These are phyloP conservation scores for Geotrichum ghanense DNA, from an alignment of 805 yeast species.

Conservation along the genomic window DNA sequence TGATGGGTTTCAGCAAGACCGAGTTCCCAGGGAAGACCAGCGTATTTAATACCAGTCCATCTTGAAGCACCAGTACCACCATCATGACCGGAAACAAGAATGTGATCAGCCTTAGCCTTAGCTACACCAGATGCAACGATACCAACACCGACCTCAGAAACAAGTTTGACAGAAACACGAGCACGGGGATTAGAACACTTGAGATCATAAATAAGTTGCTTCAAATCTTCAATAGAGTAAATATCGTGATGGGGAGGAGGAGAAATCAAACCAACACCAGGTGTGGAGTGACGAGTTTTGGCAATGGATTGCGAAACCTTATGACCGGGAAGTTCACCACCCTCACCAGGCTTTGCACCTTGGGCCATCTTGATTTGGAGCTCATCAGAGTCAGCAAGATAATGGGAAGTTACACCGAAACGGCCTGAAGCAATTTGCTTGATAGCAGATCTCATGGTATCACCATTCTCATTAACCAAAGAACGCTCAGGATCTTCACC, in stretches of 20 bases:
- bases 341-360: conserved; percentile 99
- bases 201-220: conserved; percentile 90
- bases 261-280: conserved; percentile 92
- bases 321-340: conserved; percentile 96
- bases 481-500: conserved; percentile 96
- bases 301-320: conserved; percentile 84
- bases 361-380: conserved; percentile 98
- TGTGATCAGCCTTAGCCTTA: conserved; percentile 96
- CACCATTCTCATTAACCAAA: conserved; percentile 70
- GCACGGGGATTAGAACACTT: conserved; percentile 97
- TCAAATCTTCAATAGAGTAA: conserved; percentile 94
- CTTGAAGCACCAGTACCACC: conserved; percentile 99
- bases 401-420: conserved; percentile 94
- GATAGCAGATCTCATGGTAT: conserved; percentile 97
- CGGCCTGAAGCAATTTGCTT: conserved; percentile 97
- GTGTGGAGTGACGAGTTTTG: conserved; percentile 91
- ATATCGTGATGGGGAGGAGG: conserved; percentile 99
- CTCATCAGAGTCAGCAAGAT: conserved; percentile 93
- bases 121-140: conserved; percentile 99
- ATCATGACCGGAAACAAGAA: conserved; percentile 92
- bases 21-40: conserved; percentile 98
- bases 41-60: conserved; percentile 93
- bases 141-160: conserved; percentile 98
- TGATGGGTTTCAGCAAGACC: conserved; percentile 98
- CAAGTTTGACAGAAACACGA: conserved; percentile 90